Conservation (phyloP, 169 alveolate species). For the Perkinsus chesapeaki region DNA sequence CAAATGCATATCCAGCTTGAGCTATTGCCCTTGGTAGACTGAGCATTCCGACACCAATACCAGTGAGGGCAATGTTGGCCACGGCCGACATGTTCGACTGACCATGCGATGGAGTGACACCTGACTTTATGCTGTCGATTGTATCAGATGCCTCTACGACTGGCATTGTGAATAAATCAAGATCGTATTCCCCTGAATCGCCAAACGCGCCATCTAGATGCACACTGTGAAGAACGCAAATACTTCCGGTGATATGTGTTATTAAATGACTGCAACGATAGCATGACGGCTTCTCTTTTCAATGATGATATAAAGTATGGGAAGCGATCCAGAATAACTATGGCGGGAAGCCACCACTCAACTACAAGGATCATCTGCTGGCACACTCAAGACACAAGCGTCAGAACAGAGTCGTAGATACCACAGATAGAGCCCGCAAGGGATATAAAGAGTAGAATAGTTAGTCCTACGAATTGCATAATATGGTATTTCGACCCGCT, state of each 20-base stretch:
- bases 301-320: no score
- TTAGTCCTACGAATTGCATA: background rate
- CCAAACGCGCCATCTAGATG: no score
- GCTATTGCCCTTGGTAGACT: background rate
- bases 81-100: background rate
- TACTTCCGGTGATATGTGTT: no score
- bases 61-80: background rate
- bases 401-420: background rate
- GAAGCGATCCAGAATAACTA: no score
- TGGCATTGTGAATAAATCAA: background rate
- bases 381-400: background rate
- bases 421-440: background rate
- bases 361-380: no score
- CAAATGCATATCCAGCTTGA: background rate
- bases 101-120: background rate
- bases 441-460: background rate
- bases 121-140: background rate
- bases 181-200: no score
- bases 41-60: background rate
- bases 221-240: no score
- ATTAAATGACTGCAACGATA: no score
- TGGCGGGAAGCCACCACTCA: no score
- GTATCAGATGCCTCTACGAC: background rate
- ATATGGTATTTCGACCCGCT: background rate
- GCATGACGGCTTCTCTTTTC: no score